Evolutionary conservation across 2,329 filamentous ascomycete genomes (phyloP).

Genomic region (Coniochaeta sp.): DNA sequence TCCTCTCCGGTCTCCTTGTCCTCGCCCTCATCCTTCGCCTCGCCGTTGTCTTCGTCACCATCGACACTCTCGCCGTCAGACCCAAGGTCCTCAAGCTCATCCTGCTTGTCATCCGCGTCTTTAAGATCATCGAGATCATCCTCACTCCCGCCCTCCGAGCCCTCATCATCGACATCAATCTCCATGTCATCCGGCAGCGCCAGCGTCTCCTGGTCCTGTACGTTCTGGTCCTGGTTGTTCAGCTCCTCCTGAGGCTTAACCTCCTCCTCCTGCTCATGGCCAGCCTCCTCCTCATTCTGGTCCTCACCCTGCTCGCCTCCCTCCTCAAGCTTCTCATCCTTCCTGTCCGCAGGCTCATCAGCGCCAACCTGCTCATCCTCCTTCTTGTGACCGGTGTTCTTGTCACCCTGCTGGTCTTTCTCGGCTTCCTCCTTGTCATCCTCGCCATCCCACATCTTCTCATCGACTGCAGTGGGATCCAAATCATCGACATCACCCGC

Average conservation of each 20-base stretch:
- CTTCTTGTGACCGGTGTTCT: conserved; percentile 62
- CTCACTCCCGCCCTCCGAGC: conserved; percentile 42
- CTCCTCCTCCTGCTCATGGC: conserved; percentile 53
- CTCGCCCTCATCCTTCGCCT: conserved; percentile 33
- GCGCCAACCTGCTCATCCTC: conserved; percentile 52
- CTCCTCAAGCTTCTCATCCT: conserved; percentile 38
- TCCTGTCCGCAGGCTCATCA: conserved; percentile 53
- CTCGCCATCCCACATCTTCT: conserved; percentile 94
- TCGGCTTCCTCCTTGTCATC: conserved; percentile 71
- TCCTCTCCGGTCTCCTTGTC: conserved; percentile 20
- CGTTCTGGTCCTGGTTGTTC: conserved; percentile 63
- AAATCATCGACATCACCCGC: conserved; percentile 85
- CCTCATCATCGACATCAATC: conserved; percentile 61
- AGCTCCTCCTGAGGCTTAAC: conserved; percentile 47
- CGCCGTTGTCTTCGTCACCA: conserved; percentile 40
- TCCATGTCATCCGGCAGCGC: conserved; percentile 87
- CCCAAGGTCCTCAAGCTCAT: conserved; percentile 25
- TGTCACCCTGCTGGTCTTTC: conserved; percentile 72
- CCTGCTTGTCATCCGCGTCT: conserved; percentile 17
- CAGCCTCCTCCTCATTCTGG: conserved; percentile 48
- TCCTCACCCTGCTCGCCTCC: conserved; percentile 41
- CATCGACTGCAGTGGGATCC: conserved; percentile 84
- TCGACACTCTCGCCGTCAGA: conserved; percentile 39
- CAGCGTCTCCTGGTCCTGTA: conserved; percentile 73
- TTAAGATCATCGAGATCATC: conserved; percentile 43